phyloP scores from a whole-genome alignment of 805 yeast species.

The Nakazawaea ambrosiae region DNA sequence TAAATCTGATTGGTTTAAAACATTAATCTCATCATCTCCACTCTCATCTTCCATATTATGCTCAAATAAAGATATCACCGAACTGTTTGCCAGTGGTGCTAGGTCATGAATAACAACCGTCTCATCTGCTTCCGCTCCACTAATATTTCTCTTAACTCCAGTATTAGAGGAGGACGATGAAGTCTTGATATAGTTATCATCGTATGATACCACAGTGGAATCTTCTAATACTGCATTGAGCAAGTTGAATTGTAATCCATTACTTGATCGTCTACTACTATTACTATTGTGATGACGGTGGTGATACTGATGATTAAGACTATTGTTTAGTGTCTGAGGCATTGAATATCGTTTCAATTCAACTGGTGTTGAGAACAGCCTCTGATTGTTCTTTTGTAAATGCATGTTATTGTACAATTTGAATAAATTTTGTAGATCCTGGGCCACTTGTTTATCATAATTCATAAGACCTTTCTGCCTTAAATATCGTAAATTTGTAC shows the following conservation, averaged over 20 bases:
- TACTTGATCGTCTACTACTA: not conserved
- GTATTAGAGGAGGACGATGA: too few species aligned
- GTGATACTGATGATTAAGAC: too few species aligned
- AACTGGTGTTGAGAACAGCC: conserved; percentile 5
- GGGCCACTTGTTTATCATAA: not conserved
- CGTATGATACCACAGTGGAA: too few species aligned
- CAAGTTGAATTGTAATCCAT: conserved; percentile 5
- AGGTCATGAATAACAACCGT: too few species aligned
- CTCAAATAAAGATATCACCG: too few species aligned
- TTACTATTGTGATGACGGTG: not conserved
- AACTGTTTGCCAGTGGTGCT: too few species aligned
- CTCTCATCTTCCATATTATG: not conserved
- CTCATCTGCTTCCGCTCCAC: too few species aligned
- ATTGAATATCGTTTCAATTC: conserved; percentile 6
- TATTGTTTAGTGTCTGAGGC: too few species aligned
- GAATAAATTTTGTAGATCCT: conserved; percentile 5
- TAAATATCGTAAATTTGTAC: conserved; percentile 1
- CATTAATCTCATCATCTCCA: not conserved
- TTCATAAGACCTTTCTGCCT: not conserved
- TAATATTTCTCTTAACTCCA: too few species aligned
- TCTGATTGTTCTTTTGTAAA: not conserved
- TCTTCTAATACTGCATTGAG: conserved; percentile 7
- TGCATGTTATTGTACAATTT: not conserved
- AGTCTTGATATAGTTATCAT: too few species aligned
- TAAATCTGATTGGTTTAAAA: conserved; percentile 1